Conservation (phyloP, 1,284 basidiomycete species). For the Austropuccinia psidii region DNA sequence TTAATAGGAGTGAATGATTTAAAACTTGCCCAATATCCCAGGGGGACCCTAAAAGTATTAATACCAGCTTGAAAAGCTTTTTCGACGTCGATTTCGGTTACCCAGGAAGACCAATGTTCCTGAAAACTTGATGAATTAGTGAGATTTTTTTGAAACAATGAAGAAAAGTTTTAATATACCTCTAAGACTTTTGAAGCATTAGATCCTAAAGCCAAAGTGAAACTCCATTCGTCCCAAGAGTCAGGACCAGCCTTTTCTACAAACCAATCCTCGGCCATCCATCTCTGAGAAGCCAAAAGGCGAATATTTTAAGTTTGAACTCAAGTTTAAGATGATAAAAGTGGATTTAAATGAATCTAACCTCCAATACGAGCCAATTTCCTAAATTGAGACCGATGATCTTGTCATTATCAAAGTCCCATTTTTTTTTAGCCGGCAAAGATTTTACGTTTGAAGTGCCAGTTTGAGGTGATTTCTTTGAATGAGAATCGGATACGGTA, state of each 20-base stretch:
- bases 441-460: too few relatives aligned
- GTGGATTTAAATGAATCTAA: too few relatives aligned
- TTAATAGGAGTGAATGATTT: neutral
- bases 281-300: slow-evolving; percentile 42
- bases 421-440: slow-evolving; percentile 42
- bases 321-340: too few relatives aligned
- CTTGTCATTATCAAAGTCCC: slow-evolving; percentile 46
- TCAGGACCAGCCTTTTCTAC: slow-evolving; percentile 44
- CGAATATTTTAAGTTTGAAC: neutral
- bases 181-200: slow-evolving; percentile 27
- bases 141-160: neutral
- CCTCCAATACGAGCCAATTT: slow-evolving; percentile 44
- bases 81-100: slow-evolving; percentile 49
- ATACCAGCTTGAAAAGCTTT: slow-evolving; percentile 40
- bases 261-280: slow-evolving; percentile 51
- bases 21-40: slow-evolving; percentile 34
- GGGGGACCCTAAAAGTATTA: slow-evolving; percentile 14
- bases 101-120: slow-evolving; percentile 48
- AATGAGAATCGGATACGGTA: too few relatives aligned
- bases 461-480: too few relatives aligned
- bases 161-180: neutral
- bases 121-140: slow-evolving; percentile 38
- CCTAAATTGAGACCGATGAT: slow-evolving; percentile 45
- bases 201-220: slow-evolving; percentile 44
- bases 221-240: slow-evolving; percentile 48